A percentile compares a stretch with the other conserved stretches of the same genome.
Conservation (phyloP, 1,139 yeast genomes). For the Hanseniaspora sp. region DNA sequence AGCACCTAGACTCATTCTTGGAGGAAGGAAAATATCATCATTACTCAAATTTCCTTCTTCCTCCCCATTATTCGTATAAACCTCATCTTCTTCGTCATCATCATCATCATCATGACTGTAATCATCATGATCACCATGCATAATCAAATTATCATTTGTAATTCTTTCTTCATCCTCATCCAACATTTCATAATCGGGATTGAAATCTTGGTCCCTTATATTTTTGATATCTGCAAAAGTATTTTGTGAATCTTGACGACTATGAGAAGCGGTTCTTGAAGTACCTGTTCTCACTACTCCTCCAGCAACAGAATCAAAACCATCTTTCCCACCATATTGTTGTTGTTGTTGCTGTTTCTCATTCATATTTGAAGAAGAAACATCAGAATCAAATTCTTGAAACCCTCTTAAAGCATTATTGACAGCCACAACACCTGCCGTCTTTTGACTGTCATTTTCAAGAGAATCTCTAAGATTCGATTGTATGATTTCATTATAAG, state of each 20-base stretch:
- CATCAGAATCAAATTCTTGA: conserved; percentile 15
- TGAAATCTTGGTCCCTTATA: not conserved
- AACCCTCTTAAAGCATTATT: conserved; percentile 16
- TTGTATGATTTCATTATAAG: conserved; percentile 19
- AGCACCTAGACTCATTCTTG: conserved; percentile 8
- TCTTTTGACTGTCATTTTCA: conserved; percentile 18
- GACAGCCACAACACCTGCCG: conserved; percentile 18
- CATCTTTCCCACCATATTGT: not conserved
- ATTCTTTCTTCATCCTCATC: not conserved
- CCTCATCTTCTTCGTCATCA: too few relatives aligned
- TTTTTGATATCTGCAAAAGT: not conserved
- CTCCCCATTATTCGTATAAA: not conserved
- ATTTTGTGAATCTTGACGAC: not conserved
- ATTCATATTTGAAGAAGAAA: conserved; percentile 19
- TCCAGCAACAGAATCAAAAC: too few relatives aligned
- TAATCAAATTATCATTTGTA: not conserved
- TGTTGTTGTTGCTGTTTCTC: not conserved
- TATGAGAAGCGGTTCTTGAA: too few relatives aligned
- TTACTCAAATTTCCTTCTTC: not conserved
- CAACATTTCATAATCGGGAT: conserved; percentile 9
- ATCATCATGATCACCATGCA: not conserved
- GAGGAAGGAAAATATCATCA: not conserved
- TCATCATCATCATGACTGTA: too few relatives aligned
- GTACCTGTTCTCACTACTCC: too few relatives aligned
- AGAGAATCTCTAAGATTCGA: conserved; percentile 6